Evolutionary conservation across 805 yeast genomes (phyloP), one percentile per base, ranked within the genome.

Genomic region (Danielozyma ontarioensis): DNA sequence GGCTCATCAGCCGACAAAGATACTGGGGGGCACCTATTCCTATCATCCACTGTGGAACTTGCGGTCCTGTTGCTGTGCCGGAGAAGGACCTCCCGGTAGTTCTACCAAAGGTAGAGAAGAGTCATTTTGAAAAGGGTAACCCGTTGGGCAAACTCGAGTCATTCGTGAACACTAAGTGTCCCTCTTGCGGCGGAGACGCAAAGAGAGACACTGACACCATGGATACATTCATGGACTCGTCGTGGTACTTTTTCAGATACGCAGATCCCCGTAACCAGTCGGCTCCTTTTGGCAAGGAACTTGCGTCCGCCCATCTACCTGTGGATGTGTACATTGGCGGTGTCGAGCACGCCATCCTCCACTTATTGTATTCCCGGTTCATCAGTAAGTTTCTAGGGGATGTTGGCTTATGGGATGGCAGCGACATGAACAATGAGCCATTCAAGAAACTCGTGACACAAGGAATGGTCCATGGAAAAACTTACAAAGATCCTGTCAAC

Each of bases 21-120:
- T 90, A 83, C 57, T 93, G 98, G 98, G 98, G 98, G 17, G 93
- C 97, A 0, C 98, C 98, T 2, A 93, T 93, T 34, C 98, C 98
- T 4, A 87, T 93, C 13, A 70, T 93, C 17, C 93, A 93, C 50
- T 93, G 98, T 62, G 72, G 70, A 5, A 42, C 57, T 2, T 93
- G 98, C 68, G 98, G 98, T 2, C 62, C 80, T 0, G 96, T 90
- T 1, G 84, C 97, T 0, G 97, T 93, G 13, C 97, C 97, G 0
- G 95, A 84, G 26, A 63, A 74, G 2, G 80, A 89, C 17, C 66
- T 93, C 13, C 98, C 98, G 0, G 96, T 93, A 0, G 28, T 66
- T 24, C 71, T 93, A 23, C 97, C 97, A 0, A 59, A 69, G 19
- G 63, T 76, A 22, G 70, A 71, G 10, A 72, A 70, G 28, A 72